Base-by-base conservation (phyloP, 331 rosid genomes). In the Cydonia oblonga region DNA sequence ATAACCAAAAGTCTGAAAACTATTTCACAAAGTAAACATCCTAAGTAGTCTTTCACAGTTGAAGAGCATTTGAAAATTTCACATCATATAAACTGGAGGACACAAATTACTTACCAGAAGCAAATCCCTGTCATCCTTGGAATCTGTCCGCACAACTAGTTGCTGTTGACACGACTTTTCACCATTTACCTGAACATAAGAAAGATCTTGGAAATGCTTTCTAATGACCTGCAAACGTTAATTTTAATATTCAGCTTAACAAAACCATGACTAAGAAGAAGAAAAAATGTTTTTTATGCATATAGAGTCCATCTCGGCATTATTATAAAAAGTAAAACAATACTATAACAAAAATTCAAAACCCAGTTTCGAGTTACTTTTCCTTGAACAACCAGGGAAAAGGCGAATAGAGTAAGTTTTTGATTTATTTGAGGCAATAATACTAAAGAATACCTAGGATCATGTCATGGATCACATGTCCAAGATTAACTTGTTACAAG, bases 201-300 rank as follows among this genome's bases (percentile, higher is more conserved):
- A 81, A 82, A 93, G 96, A 84, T 91, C 92, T 77, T 82, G 69
- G 80, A 93, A 89, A 76, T 88, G 81, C 75, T 82, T 85, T 72
- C 67, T 77, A 74, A 91, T 83, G 63, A 91, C 96, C 97, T 93
- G 96, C 87, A 86, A 66, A 26, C 24, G 53, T 70, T 70, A 53
- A 22, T 46, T 70, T 80, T 67, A 42, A 56, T 42, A 66, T 42
- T 60, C 67, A 77, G 40, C 61, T 20, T 51, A 35, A 68, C 23
- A 74, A 70, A 69, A 30, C 68, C 61, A 66, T 3, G 60, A 18
- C 29, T 12, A 12, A 40, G 46, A 18, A 16, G 33, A 46, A 69
- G 70, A 32, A 25, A 24, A 22, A 64, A 64, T 32, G 19, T 42
- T 7, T 24, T 22, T 20, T 13, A 51, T 4, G 9, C 29, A 13